A percentile compares a stretch with the other conserved stretches of the same genome.
Evolutionary conservation across 2,329 filamentous ascomycete species (phyloP).

Genomic region (Colletotrichum chlorophyti): DNA sequence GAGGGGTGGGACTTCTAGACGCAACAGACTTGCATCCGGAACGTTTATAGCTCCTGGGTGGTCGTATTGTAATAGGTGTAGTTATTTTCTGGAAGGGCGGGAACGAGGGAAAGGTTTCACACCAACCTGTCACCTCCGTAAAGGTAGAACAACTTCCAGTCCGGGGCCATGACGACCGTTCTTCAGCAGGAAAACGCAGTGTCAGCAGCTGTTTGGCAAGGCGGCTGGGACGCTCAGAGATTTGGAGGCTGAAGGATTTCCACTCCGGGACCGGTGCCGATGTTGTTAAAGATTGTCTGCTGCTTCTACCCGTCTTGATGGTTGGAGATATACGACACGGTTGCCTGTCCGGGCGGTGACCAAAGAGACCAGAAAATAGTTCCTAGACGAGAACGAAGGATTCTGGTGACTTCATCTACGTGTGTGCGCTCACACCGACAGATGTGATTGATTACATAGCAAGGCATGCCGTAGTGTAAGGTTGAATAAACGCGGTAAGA

Average conservation of each 20-base stretch:
- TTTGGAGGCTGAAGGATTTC: not conserved
- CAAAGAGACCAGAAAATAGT: not conserved
- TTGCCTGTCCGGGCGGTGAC: not conserved
- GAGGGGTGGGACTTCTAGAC: not conserved
- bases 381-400: slow-evolving; percentile 1
- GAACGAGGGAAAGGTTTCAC: too few relatives aligned
- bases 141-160: slow-evolving; percentile 37
- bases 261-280: too few relatives aligned
- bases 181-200: too few relatives aligned
- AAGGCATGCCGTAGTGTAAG: too few relatives aligned
- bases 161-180: slow-evolving; percentile 11
- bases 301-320: too few relatives aligned
- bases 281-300: too few relatives aligned
- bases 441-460: slow-evolving; percentile 2
- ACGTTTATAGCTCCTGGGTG: too few relatives aligned
- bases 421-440: too few relatives aligned
- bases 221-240: not conserved
- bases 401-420: not conserved
- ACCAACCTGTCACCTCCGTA: slow-evolving; percentile 50
- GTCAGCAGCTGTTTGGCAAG: not conserved
- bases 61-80: too few relatives aligned
- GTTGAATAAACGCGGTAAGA: too few relatives aligned
- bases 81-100: not conserved
- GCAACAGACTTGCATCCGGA: not conserved
- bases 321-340: not conserved